Evolutionary conservation across 192 early-diverging fungal genomes (phyloP).

Genomic region (Podila horticola): DNA sequence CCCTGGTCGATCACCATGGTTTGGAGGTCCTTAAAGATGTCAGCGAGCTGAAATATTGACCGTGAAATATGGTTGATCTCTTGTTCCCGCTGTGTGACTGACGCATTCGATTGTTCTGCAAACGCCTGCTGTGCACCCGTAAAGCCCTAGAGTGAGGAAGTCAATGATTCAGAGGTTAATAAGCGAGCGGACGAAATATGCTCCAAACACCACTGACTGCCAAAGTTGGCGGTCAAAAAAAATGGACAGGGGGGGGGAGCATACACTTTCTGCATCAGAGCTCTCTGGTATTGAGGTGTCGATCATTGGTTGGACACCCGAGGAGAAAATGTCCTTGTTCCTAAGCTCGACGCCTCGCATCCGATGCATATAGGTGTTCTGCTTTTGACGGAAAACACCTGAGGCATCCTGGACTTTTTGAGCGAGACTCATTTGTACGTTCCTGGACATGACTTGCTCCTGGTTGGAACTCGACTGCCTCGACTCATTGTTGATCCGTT

Average conservation of each 20-base stretch:
- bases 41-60: conserved; percentile 88
- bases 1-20: conserved; percentile 98
- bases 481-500: conserved; percentile 70
- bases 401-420: conserved; percentile 90
- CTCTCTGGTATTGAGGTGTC: conserved; percentile 40
- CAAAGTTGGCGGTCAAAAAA: background rate
- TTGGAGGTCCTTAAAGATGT: conserved; percentile 94
- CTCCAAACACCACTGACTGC: too few relatives aligned
- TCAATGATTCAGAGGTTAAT: background rate
- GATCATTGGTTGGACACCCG: conserved; percentile 32
- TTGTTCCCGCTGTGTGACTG: conserved; percentile 85
- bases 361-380: conserved; percentile 91
- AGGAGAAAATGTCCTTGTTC: conserved; percentile 40
- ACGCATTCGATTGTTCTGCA: conserved; percentile 80
- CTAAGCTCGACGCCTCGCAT: conserved; percentile 52
- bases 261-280: conserved; percentile 29
- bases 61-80: conserved; percentile 95
- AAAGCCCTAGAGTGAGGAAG: conserved; percentile 67
- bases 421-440: conserved; percentile 92
- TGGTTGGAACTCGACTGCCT: conserved; percentile 61
- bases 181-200: background rate
- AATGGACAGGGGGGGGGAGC: background rate
- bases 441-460: conserved; percentile 74
- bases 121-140: conserved; percentile 86
- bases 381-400: conserved; percentile 82